Base-by-base conservation (phyloP, 345 rosid genomes). In the Excoecaria cochinchinensis region DNA sequence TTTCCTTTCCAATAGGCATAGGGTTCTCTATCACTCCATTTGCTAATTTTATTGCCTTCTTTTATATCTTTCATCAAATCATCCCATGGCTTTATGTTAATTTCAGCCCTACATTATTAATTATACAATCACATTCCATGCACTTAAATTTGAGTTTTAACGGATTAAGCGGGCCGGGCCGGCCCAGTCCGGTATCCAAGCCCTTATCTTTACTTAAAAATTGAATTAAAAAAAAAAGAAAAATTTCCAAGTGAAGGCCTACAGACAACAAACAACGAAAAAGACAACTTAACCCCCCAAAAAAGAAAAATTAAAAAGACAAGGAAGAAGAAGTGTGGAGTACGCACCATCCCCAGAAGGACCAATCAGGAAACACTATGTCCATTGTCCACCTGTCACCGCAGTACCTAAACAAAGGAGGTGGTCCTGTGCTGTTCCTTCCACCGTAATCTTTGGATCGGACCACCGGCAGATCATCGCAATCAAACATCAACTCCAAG, bases 261-360 rank as follows among this genome's bases (percentile, higher is more conserved):
- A 3, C 50, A 50, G 8, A 31, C n/a, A 4, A 9, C 7, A 58
- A 44, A 38, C 9, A 64, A 63, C 11, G 8, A 1, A 24, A 36
- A 39, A 5, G 19, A 60, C 8, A 7, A 3, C 9, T 3, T n/a
- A 11, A 31, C 31, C 31, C 31, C 31, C n/a, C n/a, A n/a, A n/a
- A 31, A 31, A 31, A 31, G 2, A 2, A 31, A 31, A 31, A 31
- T 0, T 1, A 40, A 22, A 39, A 57, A 16, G 19, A 39, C n/a
- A 21, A 3, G 16, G 22, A 62, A 56, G 48, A 60, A 38, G 15
- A 39, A 4, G 19, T 3, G 68, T 16, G 6, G 22, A 39, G 75
- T 0, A 8, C 36, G 24, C 85, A 91, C 98, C 98, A 91, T 71
- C 97, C 97, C 98, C 97, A 93, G 76, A 89, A 91, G 6, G 95